These are phyloP conservation scores for Heterobasidion irregulare DNA, from an alignment of 1,284 basidiomycete species.

Conservation along the genomic window DNA sequence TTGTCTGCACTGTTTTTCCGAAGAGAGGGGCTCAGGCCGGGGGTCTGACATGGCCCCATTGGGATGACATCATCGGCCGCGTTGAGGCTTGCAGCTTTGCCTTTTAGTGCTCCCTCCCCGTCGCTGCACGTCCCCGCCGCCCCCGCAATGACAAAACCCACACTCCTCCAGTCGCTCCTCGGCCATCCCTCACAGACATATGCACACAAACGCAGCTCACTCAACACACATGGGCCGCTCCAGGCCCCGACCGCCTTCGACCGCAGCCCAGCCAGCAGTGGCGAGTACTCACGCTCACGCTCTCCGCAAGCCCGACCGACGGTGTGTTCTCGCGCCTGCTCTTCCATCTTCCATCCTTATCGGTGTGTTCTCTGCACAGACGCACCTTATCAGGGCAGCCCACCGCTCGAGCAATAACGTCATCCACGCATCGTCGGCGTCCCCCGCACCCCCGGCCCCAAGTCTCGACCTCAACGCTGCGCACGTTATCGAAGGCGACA, in stretches of 20 bases:
- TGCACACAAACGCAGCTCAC: slow-evolving; percentile 15
- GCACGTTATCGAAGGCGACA: too few species aligned
- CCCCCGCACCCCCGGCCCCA: too few species aligned
- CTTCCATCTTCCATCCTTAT: neutral
- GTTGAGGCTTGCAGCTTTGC: too few species aligned
- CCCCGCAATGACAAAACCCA: slow-evolving; percentile 43
- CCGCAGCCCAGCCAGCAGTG: too few species aligned
- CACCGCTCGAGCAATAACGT: neutral
- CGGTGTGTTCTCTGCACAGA: neutral
- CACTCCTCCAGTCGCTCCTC: slow-evolving; percentile 48
- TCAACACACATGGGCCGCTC: too few species aligned
- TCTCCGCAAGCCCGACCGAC: neutral
- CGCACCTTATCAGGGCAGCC: neutral
- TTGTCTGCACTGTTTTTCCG: too few species aligned
- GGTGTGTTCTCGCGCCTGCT: neutral
- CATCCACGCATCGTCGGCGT: neutral
- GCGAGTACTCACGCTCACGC: neutral
- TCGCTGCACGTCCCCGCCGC: neutral
- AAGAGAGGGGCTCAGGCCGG: too few species aligned
- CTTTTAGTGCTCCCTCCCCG: too few species aligned
- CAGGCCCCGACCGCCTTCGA: too few species aligned
- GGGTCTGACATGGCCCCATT: too few species aligned
- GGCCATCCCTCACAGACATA: slow-evolving; percentile 52
- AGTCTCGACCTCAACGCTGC: too few species aligned
- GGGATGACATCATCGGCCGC: too few species aligned